A percentile compares a stretch with the other conserved stretches of the same genome.
Evolutionary conservation across 2,329 filamentous ascomycete species (phyloP).

Genomic region (Aspergillus novoparasiticus): DNA sequence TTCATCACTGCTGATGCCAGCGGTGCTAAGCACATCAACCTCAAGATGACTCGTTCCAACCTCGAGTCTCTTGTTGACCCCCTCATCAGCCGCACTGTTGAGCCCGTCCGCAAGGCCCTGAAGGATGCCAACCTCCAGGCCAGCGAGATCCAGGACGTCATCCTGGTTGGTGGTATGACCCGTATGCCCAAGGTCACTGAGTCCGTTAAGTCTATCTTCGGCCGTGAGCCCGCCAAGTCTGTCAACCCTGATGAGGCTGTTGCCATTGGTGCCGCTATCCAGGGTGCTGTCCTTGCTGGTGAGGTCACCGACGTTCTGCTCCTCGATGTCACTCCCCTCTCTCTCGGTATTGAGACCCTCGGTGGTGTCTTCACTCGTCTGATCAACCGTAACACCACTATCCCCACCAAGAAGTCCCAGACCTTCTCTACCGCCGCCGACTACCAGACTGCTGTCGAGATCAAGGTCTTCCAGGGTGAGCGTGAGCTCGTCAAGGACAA

Average conservation of each 20-base stretch:
- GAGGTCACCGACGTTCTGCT: constrained; percentile 95
- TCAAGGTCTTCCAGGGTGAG: constrained; percentile 99
- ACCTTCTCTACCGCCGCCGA: constrained; percentile 96
- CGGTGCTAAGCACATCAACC: constrained; percentile 97
- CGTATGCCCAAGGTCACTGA: constrained; percentile 98
- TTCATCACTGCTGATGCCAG: constrained; percentile 97
- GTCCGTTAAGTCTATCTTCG: constrained; percentile 95
- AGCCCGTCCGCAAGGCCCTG: constrained; percentile 92
- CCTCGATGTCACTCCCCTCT: constrained; percentile 92
- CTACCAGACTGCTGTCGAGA: constrained; percentile 98
- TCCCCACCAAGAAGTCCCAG: constrained; percentile 99
- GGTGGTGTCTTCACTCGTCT: constrained; percentile 96
- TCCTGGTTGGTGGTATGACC: constrained; percentile 98
- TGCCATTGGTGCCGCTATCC: constrained; percentile 94
- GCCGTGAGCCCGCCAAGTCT: constrained; percentile 93
- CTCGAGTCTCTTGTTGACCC: constrained; percentile 92
- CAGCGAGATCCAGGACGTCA: constrained; percentile 96
- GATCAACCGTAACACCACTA: constrained; percentile 99
- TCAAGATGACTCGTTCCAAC: constrained; percentile 87
- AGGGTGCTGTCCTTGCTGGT: constrained; percentile 94
- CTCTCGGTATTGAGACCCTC: constrained; percentile 96
- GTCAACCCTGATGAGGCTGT: constrained; percentile 99
- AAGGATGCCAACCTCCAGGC: constrained; percentile 91
- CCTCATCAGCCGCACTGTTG: constrained; percentile 81
- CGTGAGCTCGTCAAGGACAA: constrained; percentile 98